A percentile compares a stretch with the other conserved stretches of the same genome.
Evolutionary conservation across 345 rosid species (phyloP).

Genomic region (Pugionium cornutum): DNA sequence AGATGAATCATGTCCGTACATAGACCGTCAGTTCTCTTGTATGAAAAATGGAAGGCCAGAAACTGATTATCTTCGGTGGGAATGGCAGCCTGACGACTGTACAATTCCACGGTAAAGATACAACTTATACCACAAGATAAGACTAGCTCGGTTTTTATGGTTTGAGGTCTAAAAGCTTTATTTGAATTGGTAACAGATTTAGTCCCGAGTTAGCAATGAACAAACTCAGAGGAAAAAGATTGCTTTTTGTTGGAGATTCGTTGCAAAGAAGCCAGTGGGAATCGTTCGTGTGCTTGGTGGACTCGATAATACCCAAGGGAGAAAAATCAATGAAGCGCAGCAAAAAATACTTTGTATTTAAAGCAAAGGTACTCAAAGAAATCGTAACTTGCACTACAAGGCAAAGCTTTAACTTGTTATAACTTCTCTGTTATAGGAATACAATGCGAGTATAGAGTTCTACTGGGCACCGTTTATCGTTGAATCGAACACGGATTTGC

Average conservation of each 20-base stretch:
- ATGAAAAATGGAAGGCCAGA: conserved; percentile 67
- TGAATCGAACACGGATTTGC: conserved; percentile 76
- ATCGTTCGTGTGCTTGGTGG: conserved; percentile 82
- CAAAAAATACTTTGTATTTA: conserved; percentile 55
- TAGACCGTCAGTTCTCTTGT: conserved; percentile 77
- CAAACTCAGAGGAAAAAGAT: conserved; percentile 70
- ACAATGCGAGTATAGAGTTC: conserved; percentile 78
- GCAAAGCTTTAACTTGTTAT: conserved; percentile 40
- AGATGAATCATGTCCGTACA: conserved; percentile 76
- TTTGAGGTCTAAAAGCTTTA: background rate
- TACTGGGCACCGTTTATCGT: conserved; percentile 93
- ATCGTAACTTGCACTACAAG: background rate
- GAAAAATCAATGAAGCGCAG: conserved; percentile 62
- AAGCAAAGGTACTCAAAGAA: conserved; percentile 54
- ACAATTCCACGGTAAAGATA: conserved; percentile 59
- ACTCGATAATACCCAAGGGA: conserved; percentile 59
- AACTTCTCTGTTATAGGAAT: conserved; percentile 47
- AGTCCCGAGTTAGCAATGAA: conserved; percentile 60
- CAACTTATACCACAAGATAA: background rate
- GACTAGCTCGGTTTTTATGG: background rate
- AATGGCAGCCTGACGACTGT: conserved; percentile 95
- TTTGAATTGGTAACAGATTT: conserved; percentile 48
- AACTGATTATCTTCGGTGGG: conserved; percentile 76
- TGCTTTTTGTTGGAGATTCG: conserved; percentile 86
- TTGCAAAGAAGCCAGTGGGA: conserved; percentile 89